Evolutionary conservation across 192 early-diverging fungal genomes (phyloP).

Genomic region (Coemansia sp.): DNA sequence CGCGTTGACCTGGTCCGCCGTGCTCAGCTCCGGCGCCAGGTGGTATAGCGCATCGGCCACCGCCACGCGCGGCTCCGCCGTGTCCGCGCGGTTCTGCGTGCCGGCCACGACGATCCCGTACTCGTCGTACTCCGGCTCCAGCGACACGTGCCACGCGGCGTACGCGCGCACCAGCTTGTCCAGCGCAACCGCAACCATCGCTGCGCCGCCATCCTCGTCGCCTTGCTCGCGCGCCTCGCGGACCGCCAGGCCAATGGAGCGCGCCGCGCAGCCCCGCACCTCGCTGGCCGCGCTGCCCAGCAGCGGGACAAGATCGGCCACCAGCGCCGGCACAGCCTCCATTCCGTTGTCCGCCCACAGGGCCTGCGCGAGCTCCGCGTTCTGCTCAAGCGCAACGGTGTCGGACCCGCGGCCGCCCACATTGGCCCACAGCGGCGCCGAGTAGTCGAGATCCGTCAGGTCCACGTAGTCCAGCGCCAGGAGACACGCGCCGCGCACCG

Average conservation of each 20-base stretch:
- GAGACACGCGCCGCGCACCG: conserved; percentile 45
- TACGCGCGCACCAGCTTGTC: conserved; percentile 29
- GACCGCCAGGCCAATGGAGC: conserved; percentile 23
- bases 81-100: conserved; percentile 78
- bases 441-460: conserved; percentile 34
- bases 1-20: conserved; percentile 52
- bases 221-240: conserved; percentile 5
- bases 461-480: conserved; percentile 51
- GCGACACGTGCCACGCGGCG: conserved; percentile 58
- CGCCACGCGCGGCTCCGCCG: conserved; percentile 78
- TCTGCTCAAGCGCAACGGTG: conserved; percentile 32
- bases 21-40: conserved; percentile 63
- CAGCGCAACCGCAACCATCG: conserved; percentile 17
- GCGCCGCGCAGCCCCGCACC: conserved; percentile 33
- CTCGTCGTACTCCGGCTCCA: conserved; percentile 86
- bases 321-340: conserved; percentile 28
- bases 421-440: conserved; percentile 38
- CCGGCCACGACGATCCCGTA: conserved; percentile 86
- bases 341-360: conserved; percentile 51
- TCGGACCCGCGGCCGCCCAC: conserved; percentile 22
- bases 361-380: conserved; percentile 28
- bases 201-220: background rate
- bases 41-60: conserved; percentile 73
- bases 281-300: conserved; percentile 22
- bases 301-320: conserved; percentile 29